A percentile compares a stretch with the other conserved stretches of the same genome.
Conservation (phyloP, 2,329 filamentous ascomycete species). For the Diaporthe vexans region DNA sequence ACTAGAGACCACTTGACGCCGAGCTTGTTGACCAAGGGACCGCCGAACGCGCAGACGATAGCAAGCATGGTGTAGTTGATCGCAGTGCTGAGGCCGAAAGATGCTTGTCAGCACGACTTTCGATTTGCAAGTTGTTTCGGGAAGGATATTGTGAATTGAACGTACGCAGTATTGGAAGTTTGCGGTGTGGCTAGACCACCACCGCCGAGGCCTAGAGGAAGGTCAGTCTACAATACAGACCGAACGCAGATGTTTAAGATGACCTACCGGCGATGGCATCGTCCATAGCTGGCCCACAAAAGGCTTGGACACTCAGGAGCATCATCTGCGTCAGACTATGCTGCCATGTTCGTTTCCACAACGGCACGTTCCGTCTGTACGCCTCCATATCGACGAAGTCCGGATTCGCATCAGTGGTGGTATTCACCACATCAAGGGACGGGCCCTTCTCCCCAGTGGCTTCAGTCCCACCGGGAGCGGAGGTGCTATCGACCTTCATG, state of each 20-base stretch:
- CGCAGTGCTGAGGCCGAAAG: neutral
- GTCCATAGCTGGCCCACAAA: conserved; percentile 57
- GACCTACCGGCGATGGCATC: conserved; percentile 55
- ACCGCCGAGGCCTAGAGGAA: conserved; percentile 53
- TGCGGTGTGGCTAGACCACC: conserved; percentile 60
- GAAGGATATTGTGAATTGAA: no score
- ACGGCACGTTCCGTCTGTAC: conserved; percentile 49
- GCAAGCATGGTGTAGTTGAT: conserved; percentile 38
- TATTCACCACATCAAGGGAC: conserved; percentile 1
- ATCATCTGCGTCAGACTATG: conserved; percentile 65
- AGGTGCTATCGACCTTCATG: neutral
- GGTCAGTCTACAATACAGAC: neutral
- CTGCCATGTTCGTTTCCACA: conserved; percentile 60
- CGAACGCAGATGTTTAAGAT: no score
- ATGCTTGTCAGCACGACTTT: neutral
- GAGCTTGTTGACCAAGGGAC: conserved; percentile 61
- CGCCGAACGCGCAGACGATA: conserved; percentile 57
- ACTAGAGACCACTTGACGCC: conserved; percentile 62
- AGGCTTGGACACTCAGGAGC: conserved; percentile 60
- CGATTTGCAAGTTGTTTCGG: conserved; percentile 46
- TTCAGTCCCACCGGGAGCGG: neutral
- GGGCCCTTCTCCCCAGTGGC: conserved; percentile 16
- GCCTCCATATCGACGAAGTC: conserved; percentile 52
- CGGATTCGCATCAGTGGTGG: neutral
- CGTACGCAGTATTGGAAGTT: conserved; percentile 57